Evolutionary conservation across 208 protist species (phyloP).

Genomic region (Leishmania aethiopica): DNA sequence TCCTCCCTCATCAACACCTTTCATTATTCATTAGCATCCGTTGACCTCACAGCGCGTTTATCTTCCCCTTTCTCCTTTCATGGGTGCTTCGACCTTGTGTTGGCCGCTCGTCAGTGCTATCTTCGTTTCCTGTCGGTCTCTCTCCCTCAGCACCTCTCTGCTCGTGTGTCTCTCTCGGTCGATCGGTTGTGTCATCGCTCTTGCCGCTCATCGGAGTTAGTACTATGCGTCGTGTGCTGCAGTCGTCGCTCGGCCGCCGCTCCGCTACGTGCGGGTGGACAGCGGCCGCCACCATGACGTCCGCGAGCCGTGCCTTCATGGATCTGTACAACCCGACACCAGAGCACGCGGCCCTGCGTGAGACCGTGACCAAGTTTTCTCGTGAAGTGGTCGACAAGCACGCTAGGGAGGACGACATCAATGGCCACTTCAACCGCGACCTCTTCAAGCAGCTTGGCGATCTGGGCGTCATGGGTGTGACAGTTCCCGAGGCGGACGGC

Average conservation of each 20-base stretch:
- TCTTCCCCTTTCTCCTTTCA: neutral
- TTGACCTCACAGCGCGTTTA: neutral
- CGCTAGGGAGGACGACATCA: constrained; percentile 58
- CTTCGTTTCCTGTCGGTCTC: neutral
- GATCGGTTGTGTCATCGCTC: neutral
- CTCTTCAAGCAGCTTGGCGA: constrained; percentile 94
- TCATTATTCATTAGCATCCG: neutral
- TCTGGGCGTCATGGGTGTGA: constrained; percentile 96
- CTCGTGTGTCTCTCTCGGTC: neutral
- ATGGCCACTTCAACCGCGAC: constrained; percentile 70
- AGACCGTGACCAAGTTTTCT: constrained; percentile 63
- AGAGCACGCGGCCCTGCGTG: constrained; percentile 64
- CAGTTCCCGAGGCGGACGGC: constrained; percentile 89
- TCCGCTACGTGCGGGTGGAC: neutral
- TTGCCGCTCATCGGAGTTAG: neutral
- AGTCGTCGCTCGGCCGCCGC: neutral
- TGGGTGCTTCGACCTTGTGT: neutral
- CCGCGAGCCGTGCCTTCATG: constrained; percentile 14
- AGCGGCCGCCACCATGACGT: neutral
- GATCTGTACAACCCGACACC: constrained; percentile 69
- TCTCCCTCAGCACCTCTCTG: neutral
- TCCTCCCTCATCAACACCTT: neutral
- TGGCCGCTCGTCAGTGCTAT: neutral
- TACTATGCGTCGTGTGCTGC: constrained; percentile 21
- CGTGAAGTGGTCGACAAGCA: constrained; percentile 61